These are phyloP conservation scores for Chaetoceros muelleri DNA, from an alignment of 108 stramenopile genomes.

Conservation along the genomic window DNA sequence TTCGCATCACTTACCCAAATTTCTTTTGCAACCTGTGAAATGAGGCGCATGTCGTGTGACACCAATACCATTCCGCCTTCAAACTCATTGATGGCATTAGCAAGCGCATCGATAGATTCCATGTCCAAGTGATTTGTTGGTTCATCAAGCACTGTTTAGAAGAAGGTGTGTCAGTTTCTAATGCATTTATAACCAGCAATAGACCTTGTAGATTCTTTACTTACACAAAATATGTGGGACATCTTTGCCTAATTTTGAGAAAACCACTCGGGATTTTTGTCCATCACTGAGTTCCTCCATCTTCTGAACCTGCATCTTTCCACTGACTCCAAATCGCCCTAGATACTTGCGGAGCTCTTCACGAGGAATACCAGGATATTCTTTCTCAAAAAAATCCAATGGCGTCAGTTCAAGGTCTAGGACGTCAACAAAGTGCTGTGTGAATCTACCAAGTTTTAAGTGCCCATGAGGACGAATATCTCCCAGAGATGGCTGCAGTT, in stretches of 20 bases:
- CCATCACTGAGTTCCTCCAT: slow-evolving; percentile 92
- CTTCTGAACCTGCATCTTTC: slow-evolving; percentile 84
- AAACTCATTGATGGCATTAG: slow-evolving; percentile 95
- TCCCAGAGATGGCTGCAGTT: slow-evolving; percentile 84
- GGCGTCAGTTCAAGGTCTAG: slow-evolving; percentile 91
- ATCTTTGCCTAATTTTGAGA: slow-evolving; percentile 92
- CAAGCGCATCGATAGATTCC: slow-evolving; percentile 96
- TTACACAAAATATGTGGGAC: slow-evolving; percentile 87
- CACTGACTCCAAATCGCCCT: slow-evolving; percentile 95
- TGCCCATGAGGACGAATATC: slow-evolving; percentile 95
- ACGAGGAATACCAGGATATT: slow-evolving; percentile 66
- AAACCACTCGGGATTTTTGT: slow-evolving; percentile 92
- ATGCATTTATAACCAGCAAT: background rate
- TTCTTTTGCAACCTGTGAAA: slow-evolving; percentile 93
- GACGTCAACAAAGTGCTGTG: slow-evolving; percentile 98
- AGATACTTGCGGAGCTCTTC: slow-evolving; percentile 87
- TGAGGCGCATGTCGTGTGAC: slow-evolving; percentile 98
- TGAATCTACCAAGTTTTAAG: slow-evolving; percentile 91
- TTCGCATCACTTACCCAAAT: too few relatives aligned
- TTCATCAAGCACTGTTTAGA: slow-evolving; percentile 21
- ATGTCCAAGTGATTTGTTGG: slow-evolving; percentile 80
- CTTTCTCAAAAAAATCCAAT: slow-evolving; percentile 86
- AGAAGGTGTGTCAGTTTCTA: background rate
- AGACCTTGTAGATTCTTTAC: slow-evolving; percentile 72
- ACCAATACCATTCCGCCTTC: slow-evolving; percentile 94